These are phyloP conservation scores for Penicillium bialowiezense DNA, from an alignment of 495 filamentous ascomycete species.

Conservation along the genomic window DNA sequence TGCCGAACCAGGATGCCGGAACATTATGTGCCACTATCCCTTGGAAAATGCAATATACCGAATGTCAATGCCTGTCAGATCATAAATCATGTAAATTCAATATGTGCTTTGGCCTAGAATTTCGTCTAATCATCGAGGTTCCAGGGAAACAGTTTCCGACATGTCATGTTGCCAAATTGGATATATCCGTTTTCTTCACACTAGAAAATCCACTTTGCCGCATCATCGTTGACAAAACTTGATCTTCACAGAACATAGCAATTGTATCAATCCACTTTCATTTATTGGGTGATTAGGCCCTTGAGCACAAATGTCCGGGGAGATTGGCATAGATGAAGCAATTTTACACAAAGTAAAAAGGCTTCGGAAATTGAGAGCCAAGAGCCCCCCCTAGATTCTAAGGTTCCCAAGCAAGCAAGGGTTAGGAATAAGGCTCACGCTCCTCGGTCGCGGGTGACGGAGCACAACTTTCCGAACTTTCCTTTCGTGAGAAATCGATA, in stretches of 20 bases:
- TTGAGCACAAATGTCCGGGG: no score
- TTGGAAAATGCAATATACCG: constrained; percentile 4
- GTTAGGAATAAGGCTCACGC: neutral
- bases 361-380: no score
- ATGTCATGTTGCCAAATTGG: constrained; percentile 2
- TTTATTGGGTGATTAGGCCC: no score
- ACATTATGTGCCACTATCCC: constrained; percentile 2
- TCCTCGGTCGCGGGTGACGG: neutral
- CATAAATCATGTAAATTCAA: neutral
- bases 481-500: neutral
- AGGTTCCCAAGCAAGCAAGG: no score
- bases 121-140: neutral
- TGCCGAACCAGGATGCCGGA: constrained; percentile 4
- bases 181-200: constrained; percentile 1
- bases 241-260: no score
- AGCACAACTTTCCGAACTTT: neutral
- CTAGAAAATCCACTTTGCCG: neutral
- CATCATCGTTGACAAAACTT: neutral
- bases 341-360: no score
- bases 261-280: no score
- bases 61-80: constrained; percentile 1
- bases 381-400: no score
- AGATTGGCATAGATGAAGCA: no score
- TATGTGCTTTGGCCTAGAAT: constrained; percentile 3
- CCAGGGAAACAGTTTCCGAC: constrained; percentile 1